Evolutionary conservation across 495 filamentous ascomycete genomes (phyloP), one percentile per base, ranked within the genome.

Genomic region (Aspergillus incahuasiensis): DNA sequence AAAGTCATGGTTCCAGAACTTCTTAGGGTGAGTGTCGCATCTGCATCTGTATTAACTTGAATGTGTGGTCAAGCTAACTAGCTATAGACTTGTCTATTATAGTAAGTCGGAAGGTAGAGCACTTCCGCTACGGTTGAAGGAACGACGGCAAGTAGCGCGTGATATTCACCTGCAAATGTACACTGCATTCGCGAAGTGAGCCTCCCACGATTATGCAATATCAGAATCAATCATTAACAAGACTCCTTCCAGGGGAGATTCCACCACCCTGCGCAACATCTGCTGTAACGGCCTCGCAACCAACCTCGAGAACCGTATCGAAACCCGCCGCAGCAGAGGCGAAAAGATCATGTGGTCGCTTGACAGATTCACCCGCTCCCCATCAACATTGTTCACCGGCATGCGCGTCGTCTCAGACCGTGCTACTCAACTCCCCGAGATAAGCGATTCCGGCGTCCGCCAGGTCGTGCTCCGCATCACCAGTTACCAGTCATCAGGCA

Each of bases 381-480:
- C 89, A 1, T 59, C 62, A 22, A 76, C 74, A 9, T 63, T 63
- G 48, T 70, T 71, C 57, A 68, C 64, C 18, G 74, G 74, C 9
- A 34, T 71, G 45, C 82, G 81, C 42, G 56, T 94, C 40, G 71
- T 86, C 42, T 79, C 82, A 54, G 81, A 86, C 66, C 74, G 80
- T 52, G 76, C 82, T 9, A 71, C 74, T 20, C 64, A 73, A 38
- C 62, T 86, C n/a, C 77, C 78, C 16, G 71, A 73, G 20, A 39
- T 76, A 3, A 62, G 75, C 9, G 74, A 77, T 21, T 69, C 75
- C 30, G 74, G 71, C 18, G 54, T 89, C 7, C 79, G 86, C 35
- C 92, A 97, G 73, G 84, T 82, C 18, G 78, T 92, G 13, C 80
- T 96, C 28, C 77, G 80, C 60, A 83, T 97, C 48, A 72, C 77